Conservation (phyloP, 2,329 filamentous ascomycete genomes). For the Ophiostoma montium region DNA sequence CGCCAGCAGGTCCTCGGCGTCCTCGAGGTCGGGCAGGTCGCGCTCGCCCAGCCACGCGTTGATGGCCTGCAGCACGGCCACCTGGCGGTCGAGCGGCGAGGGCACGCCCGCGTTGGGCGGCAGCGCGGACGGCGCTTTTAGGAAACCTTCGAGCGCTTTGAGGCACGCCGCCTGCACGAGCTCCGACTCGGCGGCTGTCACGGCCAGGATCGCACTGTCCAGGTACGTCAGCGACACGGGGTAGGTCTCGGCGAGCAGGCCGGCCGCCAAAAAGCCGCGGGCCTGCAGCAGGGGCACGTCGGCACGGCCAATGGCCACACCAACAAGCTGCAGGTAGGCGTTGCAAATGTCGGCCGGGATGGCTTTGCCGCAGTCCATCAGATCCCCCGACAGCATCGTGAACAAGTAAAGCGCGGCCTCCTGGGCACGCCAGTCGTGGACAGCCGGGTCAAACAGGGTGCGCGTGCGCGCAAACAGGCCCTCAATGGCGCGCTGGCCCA, state of each 20-base stretch:
- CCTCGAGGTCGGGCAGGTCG: constrained; percentile 69
- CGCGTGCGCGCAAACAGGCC: constrained; percentile 67
- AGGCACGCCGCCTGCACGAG: constrained; percentile 88
- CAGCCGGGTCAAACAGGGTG: constrained; percentile 46
- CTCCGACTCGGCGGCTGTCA: constrained; percentile 55
- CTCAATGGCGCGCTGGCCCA: constrained; percentile 60
- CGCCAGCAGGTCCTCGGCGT: constrained; percentile 83
- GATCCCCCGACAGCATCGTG: constrained; percentile 71
- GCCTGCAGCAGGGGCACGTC: constrained; percentile 69
- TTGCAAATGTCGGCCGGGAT: constrained; percentile 56
- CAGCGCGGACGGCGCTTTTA: constrained; percentile 25
- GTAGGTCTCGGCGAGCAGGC: constrained; percentile 58
- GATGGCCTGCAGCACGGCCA: constrained; percentile 45
- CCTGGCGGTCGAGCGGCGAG: constrained; percentile 30
- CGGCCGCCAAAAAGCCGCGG: constrained; percentile 75
- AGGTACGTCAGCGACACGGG: constrained; percentile 51
- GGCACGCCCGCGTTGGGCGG: background rate
- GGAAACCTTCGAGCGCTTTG: constrained; percentile 62
- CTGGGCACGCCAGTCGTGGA: constrained; percentile 42
- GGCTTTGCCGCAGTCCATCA: constrained; percentile 65
- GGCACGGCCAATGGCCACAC: constrained; percentile 54
- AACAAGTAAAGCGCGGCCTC: constrained; percentile 77
- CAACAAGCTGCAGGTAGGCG: constrained; percentile 68
- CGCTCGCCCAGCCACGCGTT: constrained; percentile 64
- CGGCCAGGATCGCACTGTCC: constrained; percentile 59